Evolutionary conservation across 345 rosid species (phyloP).

Genomic region (Geranium rotundifolium): DNA sequence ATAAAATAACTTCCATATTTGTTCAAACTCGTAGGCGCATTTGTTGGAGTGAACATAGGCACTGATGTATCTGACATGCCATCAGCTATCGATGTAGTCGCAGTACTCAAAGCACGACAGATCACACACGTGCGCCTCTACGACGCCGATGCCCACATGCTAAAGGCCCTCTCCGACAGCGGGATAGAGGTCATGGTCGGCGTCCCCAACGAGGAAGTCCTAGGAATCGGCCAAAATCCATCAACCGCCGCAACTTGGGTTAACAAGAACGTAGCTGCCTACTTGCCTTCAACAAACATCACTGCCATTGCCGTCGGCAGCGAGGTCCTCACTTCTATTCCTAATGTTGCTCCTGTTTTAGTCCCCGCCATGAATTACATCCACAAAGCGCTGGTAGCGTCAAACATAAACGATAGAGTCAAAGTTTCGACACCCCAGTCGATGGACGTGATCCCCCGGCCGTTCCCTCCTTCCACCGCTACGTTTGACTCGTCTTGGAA

Average conservation of each 20-base stretch:
- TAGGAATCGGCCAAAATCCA: constrained; percentile 66
- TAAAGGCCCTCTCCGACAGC: constrained; percentile 74
- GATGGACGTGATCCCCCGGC: constrained; percentile 69
- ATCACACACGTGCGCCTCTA: constrained; percentile 85
- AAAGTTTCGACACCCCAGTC: constrained; percentile 82
- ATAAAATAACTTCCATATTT: constrained; percentile 5
- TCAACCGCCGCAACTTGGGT: constrained; percentile 83
- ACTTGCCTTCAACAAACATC: constrained; percentile 79
- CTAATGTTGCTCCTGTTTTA: constrained; percentile 63
- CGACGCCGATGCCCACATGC: constrained; percentile 73
- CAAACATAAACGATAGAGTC: constrained; percentile 62
- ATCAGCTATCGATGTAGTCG: constrained; percentile 51
- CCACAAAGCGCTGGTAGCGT: constrained; percentile 78
- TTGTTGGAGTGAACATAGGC: constrained; percentile 76
- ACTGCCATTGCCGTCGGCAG: constrained; percentile 94
- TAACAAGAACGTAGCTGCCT: constrained; percentile 66
- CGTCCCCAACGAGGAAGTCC: constrained; percentile 65
- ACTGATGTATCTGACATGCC: constrained; percentile 70
- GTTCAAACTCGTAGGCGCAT: constrained; percentile 46
- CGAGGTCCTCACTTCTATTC: constrained; percentile 67
- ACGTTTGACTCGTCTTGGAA: constrained; percentile 67
- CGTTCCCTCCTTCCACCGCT: constrained; percentile 92
- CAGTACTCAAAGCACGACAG: constrained; percentile 41
- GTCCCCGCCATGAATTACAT: constrained; percentile 76
- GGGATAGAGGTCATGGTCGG: constrained; percentile 79